Base-by-base conservation (phyloP, 495 filamentous ascomycete species). In the Trypethelium eluteriae region DNA sequence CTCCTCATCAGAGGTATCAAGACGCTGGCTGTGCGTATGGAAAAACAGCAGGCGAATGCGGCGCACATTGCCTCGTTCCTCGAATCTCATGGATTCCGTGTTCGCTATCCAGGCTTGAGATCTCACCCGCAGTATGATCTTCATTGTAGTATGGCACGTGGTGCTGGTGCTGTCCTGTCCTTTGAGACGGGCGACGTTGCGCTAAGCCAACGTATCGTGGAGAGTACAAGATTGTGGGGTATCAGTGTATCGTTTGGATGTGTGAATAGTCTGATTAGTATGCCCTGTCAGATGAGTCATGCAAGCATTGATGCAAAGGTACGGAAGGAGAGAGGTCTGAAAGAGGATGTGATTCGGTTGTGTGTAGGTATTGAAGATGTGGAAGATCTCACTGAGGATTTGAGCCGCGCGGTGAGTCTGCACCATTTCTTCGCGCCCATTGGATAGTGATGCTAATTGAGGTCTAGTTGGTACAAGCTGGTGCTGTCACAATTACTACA, bases 251-350 rank as follows among this genome's bases (percentile, higher is more conserved):
- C 90, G 70, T 98, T 98, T 75, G 94, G 94, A 44, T 97, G 95
- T 77, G 95, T 98, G 56, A 98, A 98, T 78, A 94, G 90, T 78
- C 76, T 98, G 77, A 98, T 98, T 77, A 96, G 92, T 78, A 96
- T 98, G 94, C 94, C 94, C 11, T 98, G 94, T 73, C 91, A 90
- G 67, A 98, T 98, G 94, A 98, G 95, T 77, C 94, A 98, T 80
- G 94, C 94, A 32, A 96, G 92, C 74, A 98, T 98, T 75, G 95
- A 98, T 76, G 89, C 89, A 67, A 93, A 94, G 81, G 96, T 93
- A 66, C 82, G 94, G 71, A 79, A 84, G 73, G 93, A 98, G 79
- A 83, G 94, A 70, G 86, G 88, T 62, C 88, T 98, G 85, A 94
- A 94, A 18, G 94, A 98, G 78, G 94, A 98, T 77, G 86, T 98